These are phyloP conservation scores for Miscanthus lutarioriparius DNA, from an alignment of 176 grass and related monocot genomes.

Conservation along the genomic window DNA sequence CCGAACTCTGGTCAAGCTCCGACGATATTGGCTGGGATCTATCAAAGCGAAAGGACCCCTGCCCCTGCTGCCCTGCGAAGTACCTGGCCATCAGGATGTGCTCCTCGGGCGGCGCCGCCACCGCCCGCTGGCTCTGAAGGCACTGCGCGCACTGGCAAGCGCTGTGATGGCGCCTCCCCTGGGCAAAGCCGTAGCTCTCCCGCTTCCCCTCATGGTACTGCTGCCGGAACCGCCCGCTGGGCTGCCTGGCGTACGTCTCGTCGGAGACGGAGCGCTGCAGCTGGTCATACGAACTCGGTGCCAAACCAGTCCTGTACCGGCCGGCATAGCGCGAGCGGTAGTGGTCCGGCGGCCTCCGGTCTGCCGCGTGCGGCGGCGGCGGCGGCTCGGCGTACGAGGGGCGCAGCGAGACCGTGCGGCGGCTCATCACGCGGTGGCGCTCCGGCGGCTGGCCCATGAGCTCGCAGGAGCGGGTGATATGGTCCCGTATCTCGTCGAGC, in stretches of 20 bases:
- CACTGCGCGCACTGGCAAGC: slow-evolving; percentile 42
- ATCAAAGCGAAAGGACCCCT: slow-evolving; percentile 35
- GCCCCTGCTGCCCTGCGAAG: slow-evolving; percentile 50
- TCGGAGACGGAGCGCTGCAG: slow-evolving; percentile 26
- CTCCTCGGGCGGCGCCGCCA: slow-evolving; percentile 28
- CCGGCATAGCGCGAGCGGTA: slow-evolving; percentile 28
- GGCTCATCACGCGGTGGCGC: slow-evolving; percentile 3
- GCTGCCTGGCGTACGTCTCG: slow-evolving; percentile 49
- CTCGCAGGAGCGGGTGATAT: slow-evolving; percentile 72
- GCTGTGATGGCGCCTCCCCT: slow-evolving; percentile 43
- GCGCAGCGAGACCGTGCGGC: slow-evolving; percentile 36
- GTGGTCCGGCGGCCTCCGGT: not conserved
- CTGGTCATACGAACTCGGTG: slow-evolving; percentile 21
- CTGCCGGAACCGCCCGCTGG: slow-evolving; percentile 38
- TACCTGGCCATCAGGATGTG: slow-evolving; percentile 48
- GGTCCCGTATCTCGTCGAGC: slow-evolving; percentile 89
- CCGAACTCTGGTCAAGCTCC: slow-evolving; percentile 49
- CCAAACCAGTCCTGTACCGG: slow-evolving; percentile 23
- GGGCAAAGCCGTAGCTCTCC: slow-evolving; percentile 42
- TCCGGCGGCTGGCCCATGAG: slow-evolving; percentile 37
- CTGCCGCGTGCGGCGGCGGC: not conserved
- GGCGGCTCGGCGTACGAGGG: slow-evolving; percentile 26
- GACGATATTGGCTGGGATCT: slow-evolving; percentile 47
- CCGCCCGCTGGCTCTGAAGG: slow-evolving; percentile 18
- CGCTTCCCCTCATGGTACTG: slow-evolving; percentile 41